Base-by-base conservation (phyloP, 176 grass and related monocot species). In the Oryza nivara region DNA sequence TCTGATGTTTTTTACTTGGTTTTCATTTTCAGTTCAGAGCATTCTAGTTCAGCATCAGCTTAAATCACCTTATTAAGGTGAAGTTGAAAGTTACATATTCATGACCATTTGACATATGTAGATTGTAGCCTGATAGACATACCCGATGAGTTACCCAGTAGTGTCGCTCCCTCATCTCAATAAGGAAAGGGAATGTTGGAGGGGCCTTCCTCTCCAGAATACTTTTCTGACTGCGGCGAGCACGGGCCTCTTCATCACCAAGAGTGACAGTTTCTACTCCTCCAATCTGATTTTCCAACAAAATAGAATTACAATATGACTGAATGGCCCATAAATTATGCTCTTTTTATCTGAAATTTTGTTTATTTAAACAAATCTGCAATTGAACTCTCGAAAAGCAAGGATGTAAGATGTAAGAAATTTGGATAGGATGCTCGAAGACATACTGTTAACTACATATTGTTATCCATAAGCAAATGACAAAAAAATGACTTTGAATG, bases 251-350 rank as follows among this genome's bases (percentile, higher is more conserved):
- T 26, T 98, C 96, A 65, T 95, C 96, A 65, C 93, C 92, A 69
- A 98, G 85, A 61, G 96, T 98, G 75, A 95, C 96, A 86, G 87
- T 93, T 92, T 98, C 96, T 75, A 95, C 89, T 78, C 96, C 96
- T 67, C 96, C 93, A 79, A 98, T 87, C 96, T 98, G 77, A 74
- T 81, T 81, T 49, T 88, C 44, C 36, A 84, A 63, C 12, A 77
- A 74, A 20, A 72, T 54, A 82, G 56, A 22, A 63, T 47, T 26
- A 87, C 5, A 2, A 82, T 73, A 20, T 85, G 12, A 75, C 16
- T 81, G 28, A 80, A 64, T 15, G 52, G 11, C 16, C 16, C 14
- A 70, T 76, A n/a, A 49, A 63, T 43, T 48, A 25, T 61, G 23
- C 74, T 46, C 20, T 61, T 74, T 61, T 43, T 32, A 32, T 32